These are phyloP conservation scores for Dacryopinax primogenitus DNA, from an alignment of 768 basidiomycete species.

Conservation along the genomic window DNA sequence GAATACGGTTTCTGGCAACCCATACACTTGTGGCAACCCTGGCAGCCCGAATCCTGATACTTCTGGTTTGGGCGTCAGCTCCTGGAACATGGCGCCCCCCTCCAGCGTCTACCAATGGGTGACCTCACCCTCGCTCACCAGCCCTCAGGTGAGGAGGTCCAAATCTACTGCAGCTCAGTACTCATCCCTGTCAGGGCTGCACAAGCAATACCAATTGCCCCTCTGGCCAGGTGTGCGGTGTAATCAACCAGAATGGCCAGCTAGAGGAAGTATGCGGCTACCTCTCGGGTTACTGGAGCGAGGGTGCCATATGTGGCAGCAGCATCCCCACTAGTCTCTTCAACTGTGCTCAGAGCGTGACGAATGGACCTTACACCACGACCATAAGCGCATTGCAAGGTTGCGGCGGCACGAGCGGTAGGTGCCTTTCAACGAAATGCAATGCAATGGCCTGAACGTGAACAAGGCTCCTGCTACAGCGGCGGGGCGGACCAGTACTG, in stretches of 20 bases:
- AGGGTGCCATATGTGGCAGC: constrained; percentile 12
- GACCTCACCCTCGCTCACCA: neutral
- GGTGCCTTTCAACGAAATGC: neutral
- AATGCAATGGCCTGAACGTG: neutral
- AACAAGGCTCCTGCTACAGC: constrained; percentile 12
- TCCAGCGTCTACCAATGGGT: constrained; percentile 13
- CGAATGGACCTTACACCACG: constrained; percentile 11
- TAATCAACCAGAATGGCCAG: constrained; percentile 1
- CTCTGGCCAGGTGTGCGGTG: constrained; percentile 11
- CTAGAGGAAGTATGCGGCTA: constrained; percentile 12
- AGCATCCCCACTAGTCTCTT: constrained; percentile 9
- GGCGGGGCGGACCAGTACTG: constrained; percentile 10
- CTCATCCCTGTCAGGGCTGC: constrained; percentile 3
- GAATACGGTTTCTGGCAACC: neutral
- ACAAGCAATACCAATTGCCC: constrained; percentile 8
- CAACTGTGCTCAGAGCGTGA: constrained; percentile 2
- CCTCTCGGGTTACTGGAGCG: constrained; percentile 13
- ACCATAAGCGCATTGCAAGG: constrained; percentile 12
- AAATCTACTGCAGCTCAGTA: neutral
- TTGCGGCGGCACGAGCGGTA: constrained; percentile 8
- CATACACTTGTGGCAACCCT: constrained; percentile 12
- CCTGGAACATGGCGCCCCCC: neutral
- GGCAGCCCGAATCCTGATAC: constrained; percentile 9
- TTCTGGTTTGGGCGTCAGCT: neutral
- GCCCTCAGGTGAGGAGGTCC: neutral